Base-by-base conservation (phyloP, 2,329 filamentous ascomycete genomes). In the Nectriaceae sp. region DNA sequence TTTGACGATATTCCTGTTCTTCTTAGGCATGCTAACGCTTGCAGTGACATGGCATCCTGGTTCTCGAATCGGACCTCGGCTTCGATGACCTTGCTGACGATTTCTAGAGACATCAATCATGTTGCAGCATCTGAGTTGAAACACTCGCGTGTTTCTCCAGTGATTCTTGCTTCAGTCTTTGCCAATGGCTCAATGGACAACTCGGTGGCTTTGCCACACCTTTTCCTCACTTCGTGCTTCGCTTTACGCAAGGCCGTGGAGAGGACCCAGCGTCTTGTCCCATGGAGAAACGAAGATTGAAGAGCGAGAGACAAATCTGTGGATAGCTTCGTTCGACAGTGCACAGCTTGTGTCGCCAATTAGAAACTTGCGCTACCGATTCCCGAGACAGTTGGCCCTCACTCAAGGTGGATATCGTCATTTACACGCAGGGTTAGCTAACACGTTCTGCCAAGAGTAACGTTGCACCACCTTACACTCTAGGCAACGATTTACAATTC, bases 161-260 rank as follows among this genome's bases (percentile, higher is more conserved):
- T 31, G 8, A 15, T n/a, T n/a, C n/a, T n/a, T n/a, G 26, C 26
- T 31, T 31, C 26, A 8, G 15, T 31, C 15, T 31, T 8, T 19
- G 48, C 48, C 42, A 46, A 35, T n/a, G 29, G 4, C 36, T 44
- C 35, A 29, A 53, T 44, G 51, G 46, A 41, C 49, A 36, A 47
- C 50, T 26, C 24, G 49, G 56, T 58, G 53, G 46, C 50, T 38
- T 53, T 46, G 50, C 59, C 61, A 58, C 54, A 54, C 61, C 58
- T 67, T 78, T 79, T 79, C 75, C 78, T 80, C 78, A 77, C 75
- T 78, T 70, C 73, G 70, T 55, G 59, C 68, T 64, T 60, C 68
- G 73, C 75, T 72, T 70, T 50, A 67, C 47, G 77, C 66, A 67
- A 64, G 68, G 75, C 60, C 72, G 77, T 58, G 72, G 78, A 74